phyloP scores from a whole-genome alignment of 192 early-diverging fungal genomes.

The Paraglomus brasilianum region DNA sequence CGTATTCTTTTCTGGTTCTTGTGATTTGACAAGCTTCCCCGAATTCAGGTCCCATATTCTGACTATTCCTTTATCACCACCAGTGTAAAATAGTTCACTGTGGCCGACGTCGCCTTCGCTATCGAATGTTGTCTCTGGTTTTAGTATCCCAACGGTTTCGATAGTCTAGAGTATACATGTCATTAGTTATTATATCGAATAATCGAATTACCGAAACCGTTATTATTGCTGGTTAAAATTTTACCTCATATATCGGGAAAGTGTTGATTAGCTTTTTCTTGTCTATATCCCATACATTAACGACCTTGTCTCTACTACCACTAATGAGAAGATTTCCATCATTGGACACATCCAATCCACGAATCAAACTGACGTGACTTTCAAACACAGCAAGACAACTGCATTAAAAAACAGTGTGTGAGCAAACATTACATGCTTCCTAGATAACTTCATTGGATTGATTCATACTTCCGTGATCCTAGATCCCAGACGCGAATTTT shows the following conservation, averaged over 20 bases:
- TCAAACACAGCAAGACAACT: slow-evolving; percentile 74
- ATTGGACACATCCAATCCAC: slow-evolving; percentile 79
- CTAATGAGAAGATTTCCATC: slow-evolving; percentile 72
- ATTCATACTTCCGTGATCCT: slow-evolving; percentile 60
- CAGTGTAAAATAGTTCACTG: slow-evolving; percentile 73
- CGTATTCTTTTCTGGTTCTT: slow-evolving; percentile 68
- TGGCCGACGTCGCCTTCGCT: slow-evolving; percentile 36
- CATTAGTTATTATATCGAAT: slow-evolving; percentile 13
- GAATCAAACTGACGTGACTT: slow-evolving; percentile 88
- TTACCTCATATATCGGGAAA: slow-evolving; percentile 78
- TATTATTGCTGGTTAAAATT: slow-evolving; percentile 1
- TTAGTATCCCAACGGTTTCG: slow-evolving; percentile 80
- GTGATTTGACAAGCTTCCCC: slow-evolving; percentile 67
- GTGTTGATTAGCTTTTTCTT: slow-evolving; percentile 68
- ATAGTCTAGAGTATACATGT: slow-evolving; percentile 43
- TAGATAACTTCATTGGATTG: slow-evolving; percentile 5
- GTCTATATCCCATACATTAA: slow-evolving; percentile 85
- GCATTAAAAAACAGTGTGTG: background rate
- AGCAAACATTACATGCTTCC: slow-evolving; percentile 1
- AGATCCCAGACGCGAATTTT: slow-evolving; percentile 91
- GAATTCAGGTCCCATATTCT: slow-evolving; percentile 85
- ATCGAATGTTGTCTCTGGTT: slow-evolving; percentile 33
- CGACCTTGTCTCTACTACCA: slow-evolving; percentile 88
- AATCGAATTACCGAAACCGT: slow-evolving; percentile 12
- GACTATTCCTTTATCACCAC: slow-evolving; percentile 75